phyloP scores from a whole-genome alignment of 352 stramenopile genomes.

The Pythium plurisporium region DNA sequence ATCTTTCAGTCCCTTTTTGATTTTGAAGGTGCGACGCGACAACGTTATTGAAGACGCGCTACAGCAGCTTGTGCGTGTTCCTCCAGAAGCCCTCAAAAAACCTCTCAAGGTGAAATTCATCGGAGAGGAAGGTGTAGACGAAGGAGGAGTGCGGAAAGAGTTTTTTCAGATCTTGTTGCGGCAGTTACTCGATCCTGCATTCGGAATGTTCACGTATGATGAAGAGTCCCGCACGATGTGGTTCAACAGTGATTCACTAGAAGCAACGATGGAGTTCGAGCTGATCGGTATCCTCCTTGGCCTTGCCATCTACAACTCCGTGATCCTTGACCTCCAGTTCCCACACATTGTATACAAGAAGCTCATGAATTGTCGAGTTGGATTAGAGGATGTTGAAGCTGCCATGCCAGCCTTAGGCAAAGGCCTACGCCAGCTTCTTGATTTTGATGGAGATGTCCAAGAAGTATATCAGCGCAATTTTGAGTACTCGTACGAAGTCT shows the following conservation, averaged over 20 bases:
- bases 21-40: constrained; percentile 63
- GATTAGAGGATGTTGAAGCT: constrained; percentile 51
- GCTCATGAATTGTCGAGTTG: constrained; percentile 50
- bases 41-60: constrained; percentile 74
- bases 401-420: constrained; percentile 56
- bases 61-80: constrained; percentile 61
- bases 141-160: constrained; percentile 77
- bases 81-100: constrained; percentile 67
- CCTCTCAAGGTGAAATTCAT: constrained; percentile 83
- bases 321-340: constrained; percentile 82
- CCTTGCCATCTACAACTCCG: constrained; percentile 81
- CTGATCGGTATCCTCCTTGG: constrained; percentile 79
- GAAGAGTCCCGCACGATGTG: constrained; percentile 64
- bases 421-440: constrained; percentile 55
- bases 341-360: constrained; percentile 84
- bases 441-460: constrained; percentile 69
- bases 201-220: constrained; percentile 79
- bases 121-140: constrained; percentile 75
- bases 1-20: constrained; percentile 48
- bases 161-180: constrained; percentile 83
- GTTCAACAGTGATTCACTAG: constrained; percentile 82
- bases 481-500: constrained; percentile 80
- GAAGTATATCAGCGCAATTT: constrained; percentile 69
- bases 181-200: constrained; percentile 65
- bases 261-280: constrained; percentile 82